Percentiles rank a stretch among this genome's conserved stretches.
Evolutionary conservation across 1,284 basidiomycete species (phyloP).

Genomic region (Malassezia vespertilionis): DNA sequence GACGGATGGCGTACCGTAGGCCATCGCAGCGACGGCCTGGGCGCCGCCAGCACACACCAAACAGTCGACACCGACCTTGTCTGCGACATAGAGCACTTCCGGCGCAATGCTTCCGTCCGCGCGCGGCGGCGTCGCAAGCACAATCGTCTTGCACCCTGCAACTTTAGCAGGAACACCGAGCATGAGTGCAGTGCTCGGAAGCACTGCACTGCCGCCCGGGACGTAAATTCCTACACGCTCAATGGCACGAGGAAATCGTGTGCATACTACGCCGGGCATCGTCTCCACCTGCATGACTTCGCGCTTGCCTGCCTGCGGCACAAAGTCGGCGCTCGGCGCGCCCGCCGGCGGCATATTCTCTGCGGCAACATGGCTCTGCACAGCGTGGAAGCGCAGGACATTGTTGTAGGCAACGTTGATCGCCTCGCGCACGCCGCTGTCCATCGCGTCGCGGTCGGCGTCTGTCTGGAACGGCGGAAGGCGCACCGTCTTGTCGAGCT

Average conservation of each 20-base stretch:
- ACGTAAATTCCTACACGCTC: constrained; percentile 92
- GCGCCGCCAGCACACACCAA: constrained; percentile 64
- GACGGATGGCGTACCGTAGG: constrained; percentile 85
- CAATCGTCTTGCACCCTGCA: constrained; percentile 81
- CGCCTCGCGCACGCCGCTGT: constrained; percentile 57
- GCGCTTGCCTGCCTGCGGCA: neutral
- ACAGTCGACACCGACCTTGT: constrained; percentile 34
- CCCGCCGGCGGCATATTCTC: neutral
- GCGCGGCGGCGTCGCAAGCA: constrained; percentile 87
- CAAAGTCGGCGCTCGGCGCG: constrained; percentile 5
- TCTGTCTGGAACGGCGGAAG: constrained; percentile 50
- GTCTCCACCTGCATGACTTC: constrained; percentile 70
- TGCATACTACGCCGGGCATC: constrained; percentile 73
- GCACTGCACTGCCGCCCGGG: constrained; percentile 88
- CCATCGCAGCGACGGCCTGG: constrained; percentile 92
- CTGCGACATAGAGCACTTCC: constrained; percentile 44
- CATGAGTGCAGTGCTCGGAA: constrained; percentile 96
- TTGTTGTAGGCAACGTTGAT: constrained; percentile 89
- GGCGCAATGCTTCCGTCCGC: constrained; percentile 42
- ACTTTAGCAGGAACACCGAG: constrained; percentile 96
- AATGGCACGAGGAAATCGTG: constrained; percentile 78
- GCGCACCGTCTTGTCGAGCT: constrained; percentile 53
- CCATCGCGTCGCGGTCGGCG: constrained; percentile 42
- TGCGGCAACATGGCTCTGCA: constrained; percentile 29
- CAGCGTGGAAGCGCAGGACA: constrained; percentile 54